phyloP scores from a whole-genome alignment of 306 rosid species.

The Hippophae gyantsensis region DNA sequence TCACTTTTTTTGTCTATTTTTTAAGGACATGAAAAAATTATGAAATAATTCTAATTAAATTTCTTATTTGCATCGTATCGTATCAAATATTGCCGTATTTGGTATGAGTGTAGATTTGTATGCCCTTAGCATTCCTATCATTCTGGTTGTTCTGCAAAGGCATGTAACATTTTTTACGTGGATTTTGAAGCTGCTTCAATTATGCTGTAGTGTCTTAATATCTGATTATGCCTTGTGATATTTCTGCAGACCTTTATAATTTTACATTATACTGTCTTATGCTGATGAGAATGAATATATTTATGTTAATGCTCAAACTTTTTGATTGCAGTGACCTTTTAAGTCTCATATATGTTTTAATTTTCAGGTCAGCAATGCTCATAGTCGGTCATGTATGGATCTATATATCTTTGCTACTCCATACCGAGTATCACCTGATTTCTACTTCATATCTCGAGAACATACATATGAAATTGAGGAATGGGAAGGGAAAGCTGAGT shows the following conservation, averaged over 20 bases:
- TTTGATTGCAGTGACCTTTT: neutral
- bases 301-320: neutral
- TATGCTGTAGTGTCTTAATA: too few species aligned
- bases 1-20: too few species aligned
- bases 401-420: conserved; percentile 90
- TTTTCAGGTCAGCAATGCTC: conserved; percentile 66
- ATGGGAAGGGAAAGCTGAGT: conserved; percentile 83
- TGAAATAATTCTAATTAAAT: too few species aligned
- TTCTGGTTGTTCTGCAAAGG: neutral
- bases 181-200: neutral
- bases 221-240: neutral
- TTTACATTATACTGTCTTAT: neutral
- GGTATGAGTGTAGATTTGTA: too few species aligned
- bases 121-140: too few species aligned
- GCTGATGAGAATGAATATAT: neutral
- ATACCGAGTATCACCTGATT: conserved; percentile 91
- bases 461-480: conserved; percentile 72
- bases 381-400: conserved; percentile 92
- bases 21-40: too few species aligned
- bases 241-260: neutral
- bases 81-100: too few species aligned
- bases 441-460: conserved; percentile 77
- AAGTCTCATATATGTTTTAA: conserved; percentile 11
- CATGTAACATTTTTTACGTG: neutral
- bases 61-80: too few species aligned